Conservation (phyloP, 352 stramenopile genomes). For the Pythium dissotocum region DNA sequence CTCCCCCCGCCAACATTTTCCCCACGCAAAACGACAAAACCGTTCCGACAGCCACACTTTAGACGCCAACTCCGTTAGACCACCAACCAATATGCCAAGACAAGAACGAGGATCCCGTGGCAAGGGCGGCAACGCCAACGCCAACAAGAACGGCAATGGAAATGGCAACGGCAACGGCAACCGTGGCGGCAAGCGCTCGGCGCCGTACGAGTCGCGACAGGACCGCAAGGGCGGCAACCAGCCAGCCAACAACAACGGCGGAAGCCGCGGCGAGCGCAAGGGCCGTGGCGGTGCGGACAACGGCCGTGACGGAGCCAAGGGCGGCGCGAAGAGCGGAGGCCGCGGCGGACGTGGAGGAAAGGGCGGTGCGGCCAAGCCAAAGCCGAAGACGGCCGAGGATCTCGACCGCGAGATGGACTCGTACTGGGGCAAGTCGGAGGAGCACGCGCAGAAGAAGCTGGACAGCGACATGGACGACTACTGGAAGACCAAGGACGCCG, state of each 20-base stretch:
- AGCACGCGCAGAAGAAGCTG: conserved; percentile 84
- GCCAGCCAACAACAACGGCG: conserved; percentile 11
- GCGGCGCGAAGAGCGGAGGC: conserved; percentile 30
- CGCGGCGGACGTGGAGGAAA: conserved; percentile 27
- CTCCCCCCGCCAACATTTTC: conserved; percentile 7
- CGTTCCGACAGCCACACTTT: conserved; percentile 1
- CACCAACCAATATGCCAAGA: conserved; percentile 21
- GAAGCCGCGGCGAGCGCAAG: background rate
- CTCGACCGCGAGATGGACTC: conserved; percentile 86
- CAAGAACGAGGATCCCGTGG: conserved; percentile 19
- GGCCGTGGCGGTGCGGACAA: conserved; percentile 20
- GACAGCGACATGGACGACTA: conserved; percentile 88
- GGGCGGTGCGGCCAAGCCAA: conserved; percentile 49
- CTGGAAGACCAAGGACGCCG: conserved; percentile 81
- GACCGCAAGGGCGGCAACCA: conserved; percentile 21
- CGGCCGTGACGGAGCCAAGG: conserved; percentile 16
- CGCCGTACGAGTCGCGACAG: conserved; percentile 27
- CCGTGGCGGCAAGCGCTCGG: conserved; percentile 21
- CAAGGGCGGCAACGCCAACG: conserved; percentile 20
- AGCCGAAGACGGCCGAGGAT: conserved; percentile 75
- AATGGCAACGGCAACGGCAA: conserved; percentile 18
- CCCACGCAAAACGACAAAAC: conserved; percentile 9
- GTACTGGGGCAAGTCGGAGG: conserved; percentile 86
- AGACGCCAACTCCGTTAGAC: background rate
- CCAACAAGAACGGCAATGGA: conserved; percentile 11